Evolutionary conservation across 164 flowering plant genomes (phyloP).

Genomic region (Berberis vulgaris): DNA sequence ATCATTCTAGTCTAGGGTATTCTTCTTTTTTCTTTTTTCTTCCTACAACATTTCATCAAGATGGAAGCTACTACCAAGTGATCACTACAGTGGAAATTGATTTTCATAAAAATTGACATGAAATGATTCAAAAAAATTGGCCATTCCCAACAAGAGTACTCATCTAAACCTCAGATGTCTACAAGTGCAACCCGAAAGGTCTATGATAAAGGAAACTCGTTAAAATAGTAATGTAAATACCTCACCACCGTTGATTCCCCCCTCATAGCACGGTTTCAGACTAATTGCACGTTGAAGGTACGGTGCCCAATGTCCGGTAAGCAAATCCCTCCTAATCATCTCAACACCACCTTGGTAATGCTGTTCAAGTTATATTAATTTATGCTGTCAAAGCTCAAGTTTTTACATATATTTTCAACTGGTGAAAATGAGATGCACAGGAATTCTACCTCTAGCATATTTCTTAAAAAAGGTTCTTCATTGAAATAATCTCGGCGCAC

Average conservation of each 20-base stretch:
- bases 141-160: too few relatives aligned
- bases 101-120: too few relatives aligned
- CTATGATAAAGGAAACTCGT: background rate
- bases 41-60: too few relatives aligned
- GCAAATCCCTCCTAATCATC: conserved; percentile 95
- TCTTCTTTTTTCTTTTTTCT: too few relatives aligned
- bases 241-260: conserved; percentile 94
- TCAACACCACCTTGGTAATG: conserved; percentile 89
- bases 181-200: too few relatives aligned
- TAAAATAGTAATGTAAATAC: conserved; percentile 24
- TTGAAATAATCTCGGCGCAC: conserved; percentile 96
- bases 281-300: conserved; percentile 89
- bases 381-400: background rate
- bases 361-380: conserved; percentile 24
- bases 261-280: conserved; percentile 86
- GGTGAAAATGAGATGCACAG: background rate
- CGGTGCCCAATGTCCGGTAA: conserved; percentile 87
- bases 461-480: conserved; percentile 92
- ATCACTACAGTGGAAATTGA: too few relatives aligned
- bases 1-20: too few relatives aligned
- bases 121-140: too few relatives aligned
- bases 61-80: too few relatives aligned
- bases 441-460: conserved; percentile 90
- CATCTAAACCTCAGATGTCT: too few relatives aligned
- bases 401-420: too few relatives aligned